These are phyloP conservation scores for Pyrus hybrid DNA, from an alignment of 331 rosid species.

Conservation along the genomic window DNA sequence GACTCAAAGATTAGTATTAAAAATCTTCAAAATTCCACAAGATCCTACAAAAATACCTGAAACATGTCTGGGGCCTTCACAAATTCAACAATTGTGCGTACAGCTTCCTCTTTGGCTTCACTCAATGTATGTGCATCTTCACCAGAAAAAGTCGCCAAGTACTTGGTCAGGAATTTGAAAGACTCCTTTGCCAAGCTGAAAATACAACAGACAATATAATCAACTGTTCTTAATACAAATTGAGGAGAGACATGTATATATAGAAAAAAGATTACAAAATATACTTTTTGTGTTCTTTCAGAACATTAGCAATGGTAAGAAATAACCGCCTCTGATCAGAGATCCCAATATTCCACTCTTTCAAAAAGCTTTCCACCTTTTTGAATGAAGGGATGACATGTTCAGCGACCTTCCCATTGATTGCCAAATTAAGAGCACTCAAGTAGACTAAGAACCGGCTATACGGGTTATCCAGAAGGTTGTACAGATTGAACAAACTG, in stretches of 20 bases:
- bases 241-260: not conserved
- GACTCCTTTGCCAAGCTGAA: slow-evolving; percentile 77
- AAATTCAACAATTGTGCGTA: slow-evolving; percentile 70
- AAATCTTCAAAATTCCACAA: not conserved
- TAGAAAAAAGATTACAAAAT: not conserved
- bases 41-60: slow-evolving; percentile 45
- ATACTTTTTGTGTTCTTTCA: slow-evolving; percentile 84
- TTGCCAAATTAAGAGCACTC: slow-evolving; percentile 62
- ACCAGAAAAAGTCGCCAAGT: slow-evolving; percentile 64
- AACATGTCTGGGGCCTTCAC: slow-evolving; percentile 73
- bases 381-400: slow-evolving; percentile 61
- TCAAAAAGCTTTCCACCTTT: slow-evolving; percentile 76
- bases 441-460: slow-evolving; percentile 69
- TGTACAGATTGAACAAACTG: slow-evolving; percentile 90
- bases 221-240: not conserved
- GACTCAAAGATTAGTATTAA: not conserved
- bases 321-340: slow-evolving; percentile 65
- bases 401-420: slow-evolving; percentile 74
- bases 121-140: slow-evolving; percentile 60
- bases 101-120: slow-evolving; percentile 94
- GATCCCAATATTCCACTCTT: slow-evolving; percentile 82
- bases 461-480: slow-evolving; percentile 68
- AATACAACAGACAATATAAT: slow-evolving; percentile 7
- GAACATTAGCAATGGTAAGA: slow-evolving; percentile 64
- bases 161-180: slow-evolving; percentile 69